A percentile compares a stretch with the other conserved stretches of the same genome.
Evolutionary conservation across 2,329 filamentous ascomycete genomes (phyloP).

Genomic region (Pseudocercospora fijiensis): DNA sequence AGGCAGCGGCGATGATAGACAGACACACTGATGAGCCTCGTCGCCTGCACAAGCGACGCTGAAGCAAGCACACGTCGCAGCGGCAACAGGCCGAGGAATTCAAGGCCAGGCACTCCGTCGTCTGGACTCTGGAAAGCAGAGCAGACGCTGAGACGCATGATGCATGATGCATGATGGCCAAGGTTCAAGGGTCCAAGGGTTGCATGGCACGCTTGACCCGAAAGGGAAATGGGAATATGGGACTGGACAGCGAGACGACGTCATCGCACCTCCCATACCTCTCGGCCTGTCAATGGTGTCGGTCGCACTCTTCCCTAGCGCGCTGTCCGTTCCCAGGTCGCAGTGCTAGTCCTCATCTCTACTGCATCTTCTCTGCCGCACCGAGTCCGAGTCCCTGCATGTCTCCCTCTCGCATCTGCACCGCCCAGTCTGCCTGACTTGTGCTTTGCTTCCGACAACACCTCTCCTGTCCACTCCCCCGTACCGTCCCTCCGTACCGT

Average conservation of each 20-base stretch:
- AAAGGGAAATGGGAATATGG: background rate
- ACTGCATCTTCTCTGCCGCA: slow-evolving; percentile 1
- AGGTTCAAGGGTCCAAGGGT: too few relatives aligned
- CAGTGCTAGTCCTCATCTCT: background rate
- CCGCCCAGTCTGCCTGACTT: slow-evolving; percentile 5
- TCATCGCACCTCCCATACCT: background rate
- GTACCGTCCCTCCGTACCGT: background rate
- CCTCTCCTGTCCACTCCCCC: background rate
- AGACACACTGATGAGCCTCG: background rate
- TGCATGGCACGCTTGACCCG: background rate
- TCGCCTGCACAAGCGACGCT: background rate
- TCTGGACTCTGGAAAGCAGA: background rate
- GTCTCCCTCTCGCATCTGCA: slow-evolving; percentile 6
- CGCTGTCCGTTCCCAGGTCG: background rate
- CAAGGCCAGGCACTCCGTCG: background rate
- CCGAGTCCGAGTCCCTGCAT: slow-evolving; percentile 13
- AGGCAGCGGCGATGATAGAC: background rate
- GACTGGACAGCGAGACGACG: slow-evolving; percentile 2
- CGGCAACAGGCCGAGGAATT: slow-evolving; percentile 1
- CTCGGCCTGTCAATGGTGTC: background rate
- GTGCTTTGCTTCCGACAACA: background rate
- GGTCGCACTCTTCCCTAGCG: background rate
- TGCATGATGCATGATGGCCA: background rate
- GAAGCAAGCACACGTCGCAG: background rate
- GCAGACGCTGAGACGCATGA: background rate